Base-by-base conservation (phyloP, 805 yeast genomes). In the Yueomyces sinensis region DNA sequence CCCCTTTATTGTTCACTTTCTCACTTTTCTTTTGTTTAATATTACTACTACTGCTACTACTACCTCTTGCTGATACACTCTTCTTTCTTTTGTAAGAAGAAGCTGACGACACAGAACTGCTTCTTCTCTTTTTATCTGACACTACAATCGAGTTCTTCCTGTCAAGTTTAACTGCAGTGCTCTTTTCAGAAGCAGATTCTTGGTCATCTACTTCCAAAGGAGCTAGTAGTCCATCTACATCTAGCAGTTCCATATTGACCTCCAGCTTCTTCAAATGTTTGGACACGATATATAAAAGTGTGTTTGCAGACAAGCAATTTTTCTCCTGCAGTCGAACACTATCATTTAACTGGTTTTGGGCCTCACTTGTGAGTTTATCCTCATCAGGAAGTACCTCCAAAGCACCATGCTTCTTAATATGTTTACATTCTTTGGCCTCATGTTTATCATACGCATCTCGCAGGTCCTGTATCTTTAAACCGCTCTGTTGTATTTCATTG, bases 331-430 rank as follows among this genome's bases (percentile, higher is more conserved):
- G 46, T 35, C 61, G 62, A 35, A 69, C 63, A 5, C 80, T 75
- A 31, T 64, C 59, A 27, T 66, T 66, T 61, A 78, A 72, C 37
- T 80, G 89, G 30, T 76, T 79, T 31, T 71, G 68, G 6, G 87
- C 79, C 45, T 76, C 77, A 18, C 71, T 66, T 45, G 71, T 70
- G 4, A 80, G 48, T 40, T 68, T 75, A 31, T 64, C 72, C 50
- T 89, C 98, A 42, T 83, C 80, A 2, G 95, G 91, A 54, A 79
- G 78, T 41, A 76, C 81, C 1, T 78, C 69, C 30, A 79, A 58
- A 1, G 95, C 78, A 1, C 96, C 95, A 56, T 82, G 76, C 32
- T 82, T 77, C 42, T 78, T 74, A 40, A 86, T 81, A 53, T 73
- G 78, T 52, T 84, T 86, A 50, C 82, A 94, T 35, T 89, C 60